Evolutionary conservation across 345 rosid species (phyloP).

Genomic region (Eucalyptus decipiens): DNA sequence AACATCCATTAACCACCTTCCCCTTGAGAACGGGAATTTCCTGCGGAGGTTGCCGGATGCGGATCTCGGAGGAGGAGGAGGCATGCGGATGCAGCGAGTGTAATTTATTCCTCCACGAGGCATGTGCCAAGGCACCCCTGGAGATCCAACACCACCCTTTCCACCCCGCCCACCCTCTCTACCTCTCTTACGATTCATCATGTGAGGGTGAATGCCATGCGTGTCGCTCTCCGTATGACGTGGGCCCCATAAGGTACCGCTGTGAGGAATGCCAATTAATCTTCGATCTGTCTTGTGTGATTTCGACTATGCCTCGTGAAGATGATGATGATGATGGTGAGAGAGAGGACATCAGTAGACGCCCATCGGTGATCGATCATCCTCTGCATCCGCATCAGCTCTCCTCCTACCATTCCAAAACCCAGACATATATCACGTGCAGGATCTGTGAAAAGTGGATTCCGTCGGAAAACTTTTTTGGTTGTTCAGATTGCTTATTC

Average conservation of each 20-base stretch:
- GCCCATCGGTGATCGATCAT: neutral
- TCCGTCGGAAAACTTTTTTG: accelerated
- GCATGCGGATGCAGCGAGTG: neutral
- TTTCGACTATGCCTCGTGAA: neutral
- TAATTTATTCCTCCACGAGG: neutral
- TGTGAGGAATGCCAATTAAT: accelerated
- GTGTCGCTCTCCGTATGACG: accelerated
- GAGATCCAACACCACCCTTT: neutral
- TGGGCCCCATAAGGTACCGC: neutral
- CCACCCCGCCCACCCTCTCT: neutral
- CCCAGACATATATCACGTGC: accelerated
- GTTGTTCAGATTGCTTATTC: neutral
- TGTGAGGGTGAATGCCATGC: accelerated
- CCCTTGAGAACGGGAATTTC: accelerated
- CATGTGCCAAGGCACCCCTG: neutral
- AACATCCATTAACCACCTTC: neutral
- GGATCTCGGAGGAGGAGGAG: neutral
- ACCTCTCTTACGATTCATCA: neutral
- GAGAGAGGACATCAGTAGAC: neutral
- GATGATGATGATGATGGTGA: neutral
- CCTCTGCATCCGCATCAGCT: neutral
- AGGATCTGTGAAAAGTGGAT: accelerated
- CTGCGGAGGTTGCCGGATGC: neutral
- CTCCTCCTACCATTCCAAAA: neutral
- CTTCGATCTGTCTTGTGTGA: neutral